Conservation (phyloP, 768 basidiomycete genomes). For the Crassisporium funariophilum region DNA sequence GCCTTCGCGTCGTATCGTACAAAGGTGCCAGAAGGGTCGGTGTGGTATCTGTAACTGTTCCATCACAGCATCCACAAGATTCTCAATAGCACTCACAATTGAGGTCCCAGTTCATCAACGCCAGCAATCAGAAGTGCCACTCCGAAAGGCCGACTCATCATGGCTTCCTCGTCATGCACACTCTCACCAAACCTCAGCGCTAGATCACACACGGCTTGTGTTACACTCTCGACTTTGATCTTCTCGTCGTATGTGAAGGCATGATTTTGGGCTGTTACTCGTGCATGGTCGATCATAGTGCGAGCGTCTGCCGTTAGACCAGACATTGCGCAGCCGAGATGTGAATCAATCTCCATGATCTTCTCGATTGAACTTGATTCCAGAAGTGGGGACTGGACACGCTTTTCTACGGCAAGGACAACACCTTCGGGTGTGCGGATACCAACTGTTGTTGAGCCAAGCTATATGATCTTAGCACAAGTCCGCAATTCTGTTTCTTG, state of each 20-base stretch:
- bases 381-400: constrained; percentile 94
- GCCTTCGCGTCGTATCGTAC: constrained; percentile 97
- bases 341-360: constrained; percentile 98
- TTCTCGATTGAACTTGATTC: constrained; percentile 97
- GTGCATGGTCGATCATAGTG: constrained; percentile 99
- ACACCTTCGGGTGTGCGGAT: constrained; percentile 90
- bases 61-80: no score
- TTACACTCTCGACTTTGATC: constrained; percentile 97
- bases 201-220: constrained; percentile 97
- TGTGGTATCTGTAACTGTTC: constrained; percentile 73
- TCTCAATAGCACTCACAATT: constrained; percentile 84
- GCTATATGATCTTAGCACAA: constrained; percentile 47
- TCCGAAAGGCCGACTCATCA: constrained; percentile 99
- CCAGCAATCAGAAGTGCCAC: constrained; percentile 98
- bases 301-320: constrained; percentile 96
- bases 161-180: constrained; percentile 97
- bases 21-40: constrained; percentile 97
- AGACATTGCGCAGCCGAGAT: constrained; percentile 98
- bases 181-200: constrained; percentile 98
- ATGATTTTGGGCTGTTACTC: constrained; percentile 96
- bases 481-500: not conserved
- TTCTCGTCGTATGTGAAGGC: constrained; percentile 94
- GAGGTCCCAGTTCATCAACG: constrained; percentile 92
- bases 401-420: constrained; percentile 96
- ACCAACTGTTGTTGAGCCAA: constrained; percentile 97